A percentile compares a stretch with the other conserved stretches of the same genome.
Conservation (phyloP, 129 eudicot genomes). For the Erigeron canadensis region DNA sequence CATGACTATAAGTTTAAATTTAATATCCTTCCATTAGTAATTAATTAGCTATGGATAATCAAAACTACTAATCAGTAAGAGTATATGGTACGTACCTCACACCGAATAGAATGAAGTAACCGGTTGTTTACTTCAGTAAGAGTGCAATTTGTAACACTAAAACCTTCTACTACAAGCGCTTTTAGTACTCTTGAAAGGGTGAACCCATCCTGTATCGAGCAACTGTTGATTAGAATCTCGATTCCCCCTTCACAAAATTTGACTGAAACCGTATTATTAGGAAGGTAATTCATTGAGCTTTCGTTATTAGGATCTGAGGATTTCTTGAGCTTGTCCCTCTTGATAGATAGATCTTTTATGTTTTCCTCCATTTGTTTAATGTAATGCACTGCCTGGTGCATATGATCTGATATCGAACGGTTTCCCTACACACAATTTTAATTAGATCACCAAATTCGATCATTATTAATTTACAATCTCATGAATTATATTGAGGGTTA, state of each 20-base stretch:
- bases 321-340: constrained; percentile 43
- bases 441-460: constrained; percentile 8
- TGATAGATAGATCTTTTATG: constrained; percentile 29
- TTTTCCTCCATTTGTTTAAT: constrained; percentile 48
- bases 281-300: neutral
- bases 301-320: neutral
- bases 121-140: constrained; percentile 35
- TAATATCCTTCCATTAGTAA: too few relatives aligned
- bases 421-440: constrained; percentile 53
- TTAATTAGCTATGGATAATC: neutral
- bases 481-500: too few relatives aligned
- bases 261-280: constrained; percentile 41
- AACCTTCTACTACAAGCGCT: constrained; percentile 38
- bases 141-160: constrained; percentile 27
- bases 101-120: constrained; percentile 29
- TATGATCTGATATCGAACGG: constrained; percentile 64
- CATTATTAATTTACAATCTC: neutral
- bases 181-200: constrained; percentile 45
- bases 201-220: constrained; percentile 26
- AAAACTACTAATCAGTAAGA: neutral
- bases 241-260: constrained; percentile 36
- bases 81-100: constrained; percentile 24
- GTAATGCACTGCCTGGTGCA: constrained; percentile 56
- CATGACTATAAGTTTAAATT: neutral
- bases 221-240: constrained; percentile 47